phyloP scores from a whole-genome alignment of 345 rosid species.

The Linum lewisii region DNA sequence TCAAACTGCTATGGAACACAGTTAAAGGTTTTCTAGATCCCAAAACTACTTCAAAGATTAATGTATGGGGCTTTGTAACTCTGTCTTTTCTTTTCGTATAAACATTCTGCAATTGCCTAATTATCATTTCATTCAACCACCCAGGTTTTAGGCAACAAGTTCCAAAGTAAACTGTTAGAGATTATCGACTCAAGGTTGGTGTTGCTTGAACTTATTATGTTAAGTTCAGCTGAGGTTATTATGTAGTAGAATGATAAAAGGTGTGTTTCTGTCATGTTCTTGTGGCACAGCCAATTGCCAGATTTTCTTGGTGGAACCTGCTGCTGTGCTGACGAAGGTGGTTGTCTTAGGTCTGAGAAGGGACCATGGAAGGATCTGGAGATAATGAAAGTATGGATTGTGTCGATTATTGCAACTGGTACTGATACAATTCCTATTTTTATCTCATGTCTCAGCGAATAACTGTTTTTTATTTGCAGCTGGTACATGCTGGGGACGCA shows the following conservation, averaged over 20 bases:
- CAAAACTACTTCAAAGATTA: conserved; percentile 77
- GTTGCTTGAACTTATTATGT: conserved; percentile 6
- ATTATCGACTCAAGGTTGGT: conserved; percentile 65
- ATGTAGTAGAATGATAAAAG: conserved; percentile 6
- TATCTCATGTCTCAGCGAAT: conserved; percentile 10
- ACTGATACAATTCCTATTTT: neutral
- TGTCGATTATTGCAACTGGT: conserved; percentile 8
- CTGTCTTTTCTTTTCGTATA: conserved; percentile 3
- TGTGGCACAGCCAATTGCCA: conserved; percentile 72
- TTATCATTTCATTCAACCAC: conserved; percentile 15
- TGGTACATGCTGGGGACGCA: conserved; percentile 53
- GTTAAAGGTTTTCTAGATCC: conserved; percentile 89
- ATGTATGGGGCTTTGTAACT: conserved; percentile 31
- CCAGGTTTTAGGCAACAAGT: conserved; percentile 83
- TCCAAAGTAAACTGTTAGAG: conserved; percentile 61
- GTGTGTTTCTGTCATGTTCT: conserved; percentile 14
- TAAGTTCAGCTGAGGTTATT: neutral
- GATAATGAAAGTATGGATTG: conserved; percentile 62
- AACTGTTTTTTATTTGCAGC: conserved; percentile 33
- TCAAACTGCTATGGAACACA: conserved; percentile 82
- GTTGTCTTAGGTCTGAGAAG: conserved; percentile 70
- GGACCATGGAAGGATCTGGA: conserved; percentile 91
- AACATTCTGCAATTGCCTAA: conserved; percentile 14
- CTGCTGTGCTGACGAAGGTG: conserved; percentile 66
- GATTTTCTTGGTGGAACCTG: conserved; percentile 92